Evolutionary conservation across 2,329 filamentous ascomycete genomes (phyloP), one percentile per base, ranked within the genome.

Genomic region (Arthrinium phaeospermum): DNA sequence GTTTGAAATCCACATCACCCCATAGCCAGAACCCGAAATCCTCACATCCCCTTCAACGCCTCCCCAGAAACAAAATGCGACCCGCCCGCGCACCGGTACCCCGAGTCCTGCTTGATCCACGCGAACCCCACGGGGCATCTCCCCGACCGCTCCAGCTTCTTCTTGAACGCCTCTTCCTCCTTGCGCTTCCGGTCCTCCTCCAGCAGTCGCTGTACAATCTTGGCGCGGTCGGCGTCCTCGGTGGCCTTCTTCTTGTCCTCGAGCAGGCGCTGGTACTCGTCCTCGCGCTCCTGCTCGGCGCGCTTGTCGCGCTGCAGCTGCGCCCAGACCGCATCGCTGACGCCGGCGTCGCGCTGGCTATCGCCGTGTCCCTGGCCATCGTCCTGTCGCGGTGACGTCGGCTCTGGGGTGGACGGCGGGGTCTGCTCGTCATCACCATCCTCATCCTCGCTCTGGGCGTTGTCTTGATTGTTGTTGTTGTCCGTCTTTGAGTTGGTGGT

Each of bases 31-130:
- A 13, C 13, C 3, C 44, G 16, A 16, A 45, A 45, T 5, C 13
- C 19, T 41, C 22, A 64, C 10, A n/a, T 2, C 19, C 19, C 4
- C 19, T 41, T 64, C 30, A 64, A 10, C 13, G 8, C 14, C n/a
- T 30, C 78, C 76, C 89, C 81, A 3, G 76, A 77, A 24, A 91
- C 80, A 72, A 77, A 92, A 81, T 94, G 92, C 2, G 77, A 77
- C 0, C 91, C 91, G 0, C 87, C 92, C 0, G 85, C 85, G 81
- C 92, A 94, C 6, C 90, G 80, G 79, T 90, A 94, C 0, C 92
- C 92, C 1, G 76, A 77, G 1, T 2, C 53, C 76, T 91, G 86
- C 75, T 88, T 89, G 37, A 92, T 89, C 92, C 92, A 94, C 0
- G 72, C 71, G 76, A 68, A 94, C 0, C 91, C 92, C 24, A 71